Percentiles rank a stretch among this genome's conserved stretches.
phyloP scores from a whole-genome alignment of 2,329 filamentous ascomycete species.

The Fusarium succisae region DNA sequence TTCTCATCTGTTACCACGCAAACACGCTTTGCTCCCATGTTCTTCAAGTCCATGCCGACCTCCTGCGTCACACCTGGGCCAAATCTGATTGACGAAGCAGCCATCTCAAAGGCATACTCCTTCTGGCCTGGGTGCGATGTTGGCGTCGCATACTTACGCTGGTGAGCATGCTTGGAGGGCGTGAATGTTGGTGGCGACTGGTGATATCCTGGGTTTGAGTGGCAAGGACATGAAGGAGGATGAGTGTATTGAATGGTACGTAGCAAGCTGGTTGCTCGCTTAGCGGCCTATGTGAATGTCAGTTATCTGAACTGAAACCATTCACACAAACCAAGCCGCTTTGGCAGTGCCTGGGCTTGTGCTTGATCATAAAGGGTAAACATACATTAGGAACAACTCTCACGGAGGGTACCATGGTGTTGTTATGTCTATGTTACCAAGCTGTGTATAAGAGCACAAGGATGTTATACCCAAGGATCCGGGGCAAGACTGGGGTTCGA shows the following conservation, averaged over 20 bases:
- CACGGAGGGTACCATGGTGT: constrained; percentile 44
- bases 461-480: neutral
- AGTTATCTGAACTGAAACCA: neutral
- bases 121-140: constrained; percentile 71
- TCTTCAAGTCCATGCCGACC: constrained; percentile 97
- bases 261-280: constrained; percentile 76
- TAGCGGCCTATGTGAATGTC: constrained; percentile 58
- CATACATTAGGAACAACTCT: constrained; percentile 49
- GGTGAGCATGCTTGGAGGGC: constrained; percentile 52
- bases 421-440: constrained; percentile 12
- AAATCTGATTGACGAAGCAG: constrained; percentile 92
- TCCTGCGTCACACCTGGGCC: constrained; percentile 93
- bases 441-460: neutral
- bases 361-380: neutral
- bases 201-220: constrained; percentile 86
- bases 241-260: constrained; percentile 92
- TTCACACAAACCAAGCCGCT: neutral
- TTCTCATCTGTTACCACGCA: constrained; percentile 91
- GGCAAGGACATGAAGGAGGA: constrained; percentile 89
- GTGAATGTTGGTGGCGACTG: constrained; percentile 69
- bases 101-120: constrained; percentile 99
- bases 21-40: constrained; percentile 86
- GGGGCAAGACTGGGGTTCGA: constrained; percentile 1
- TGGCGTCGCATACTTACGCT: constrained; percentile 76
- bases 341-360: neutral